phyloP scores from a whole-genome alignment of 176 grass and related monocot species.

The Zoysia japonica region DNA sequence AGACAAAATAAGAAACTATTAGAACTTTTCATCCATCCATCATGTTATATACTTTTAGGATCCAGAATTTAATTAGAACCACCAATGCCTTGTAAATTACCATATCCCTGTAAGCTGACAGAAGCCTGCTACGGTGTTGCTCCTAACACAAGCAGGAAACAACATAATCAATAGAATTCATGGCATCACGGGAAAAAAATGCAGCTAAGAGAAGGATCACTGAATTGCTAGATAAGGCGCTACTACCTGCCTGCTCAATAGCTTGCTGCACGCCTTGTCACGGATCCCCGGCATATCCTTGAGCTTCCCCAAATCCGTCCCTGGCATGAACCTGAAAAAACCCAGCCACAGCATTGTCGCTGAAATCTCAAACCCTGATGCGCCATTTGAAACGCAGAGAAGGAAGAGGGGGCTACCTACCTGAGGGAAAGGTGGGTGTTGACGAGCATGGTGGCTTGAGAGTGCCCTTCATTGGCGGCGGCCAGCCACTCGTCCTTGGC shows the following conservation, averaged over 20 bases:
- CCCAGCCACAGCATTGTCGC: slow-evolving; percentile 10
- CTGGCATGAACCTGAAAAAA: slow-evolving; percentile 52
- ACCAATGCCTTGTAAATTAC: slow-evolving; percentile 42
- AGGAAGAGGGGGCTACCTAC: slow-evolving; percentile 23
- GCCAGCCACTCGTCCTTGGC: slow-evolving; percentile 55
- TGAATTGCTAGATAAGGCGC: slow-evolving; percentile 6
- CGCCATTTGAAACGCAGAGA: not conserved
- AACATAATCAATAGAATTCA: slow-evolving; percentile 29
- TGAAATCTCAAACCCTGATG: slow-evolving; percentile 6
- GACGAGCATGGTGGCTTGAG: slow-evolving; percentile 54
- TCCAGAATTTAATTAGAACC: not conserved
- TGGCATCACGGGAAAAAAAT: not conserved
- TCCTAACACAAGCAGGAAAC: slow-evolving; percentile 49
- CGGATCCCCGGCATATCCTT: slow-evolving; percentile 78
- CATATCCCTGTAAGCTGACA: slow-evolving; percentile 77
- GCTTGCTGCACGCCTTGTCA: slow-evolving; percentile 66
- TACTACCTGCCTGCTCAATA: slow-evolving; percentile 64
- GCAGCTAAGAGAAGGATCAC: not conserved
- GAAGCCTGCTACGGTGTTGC: slow-evolving; percentile 46
- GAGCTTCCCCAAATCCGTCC: slow-evolving; percentile 67
- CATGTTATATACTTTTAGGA: not conserved
- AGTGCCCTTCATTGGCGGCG: slow-evolving; percentile 39
- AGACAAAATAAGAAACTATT: slow-evolving; percentile 24
- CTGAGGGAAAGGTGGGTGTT: slow-evolving; percentile 59
- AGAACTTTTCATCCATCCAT: slow-evolving; percentile 2